Conservation (phyloP, 768 basidiomycete species). For the Agaricus sinodeliciosus region DNA sequence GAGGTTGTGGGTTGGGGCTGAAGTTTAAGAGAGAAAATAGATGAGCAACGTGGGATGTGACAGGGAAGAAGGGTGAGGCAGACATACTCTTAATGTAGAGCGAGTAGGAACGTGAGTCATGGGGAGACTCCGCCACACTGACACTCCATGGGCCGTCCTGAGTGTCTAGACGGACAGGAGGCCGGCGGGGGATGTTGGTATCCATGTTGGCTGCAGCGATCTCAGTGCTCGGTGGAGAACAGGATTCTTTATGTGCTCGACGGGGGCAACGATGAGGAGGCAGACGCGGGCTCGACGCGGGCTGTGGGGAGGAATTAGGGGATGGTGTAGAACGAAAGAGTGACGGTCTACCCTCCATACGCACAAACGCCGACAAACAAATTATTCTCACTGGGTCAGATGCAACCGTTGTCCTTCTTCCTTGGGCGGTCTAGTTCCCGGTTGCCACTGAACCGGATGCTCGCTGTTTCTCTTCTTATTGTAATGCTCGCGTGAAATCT, state of each 20-base stretch:
- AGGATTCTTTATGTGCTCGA: not conserved
- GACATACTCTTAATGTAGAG: slow-evolving; percentile 89
- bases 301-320: not conserved
- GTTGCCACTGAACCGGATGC: not conserved
- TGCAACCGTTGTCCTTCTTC: not conserved
- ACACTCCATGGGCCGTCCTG: slow-evolving; percentile 85
- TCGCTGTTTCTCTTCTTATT: not conserved
- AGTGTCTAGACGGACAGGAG: slow-evolving; percentile 56
- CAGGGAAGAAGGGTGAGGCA: slow-evolving; percentile 13
- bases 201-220: slow-evolving; percentile 17
- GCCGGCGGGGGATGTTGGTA: slow-evolving; percentile 34
- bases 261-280: not conserved
- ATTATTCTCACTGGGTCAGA: not conserved
- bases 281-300: not conserved
- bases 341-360: not conserved
- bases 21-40: slow-evolving; percentile 13
- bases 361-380: slow-evolving; percentile 1
- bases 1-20: slow-evolving; percentile 86
- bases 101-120: slow-evolving; percentile 66
- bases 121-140: slow-evolving; percentile 80
- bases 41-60: slow-evolving; percentile 17
- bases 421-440: not conserved
- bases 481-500: too few relatives aligned
- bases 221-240: not conserved
- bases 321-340: not conserved